Percentiles rank a stretch among this genome's conserved stretches.
These are phyloP conservation scores for Sanghuangporus baumii DNA, from an alignment of 1,284 basidiomycete species.

Conservation along the genomic window DNA sequence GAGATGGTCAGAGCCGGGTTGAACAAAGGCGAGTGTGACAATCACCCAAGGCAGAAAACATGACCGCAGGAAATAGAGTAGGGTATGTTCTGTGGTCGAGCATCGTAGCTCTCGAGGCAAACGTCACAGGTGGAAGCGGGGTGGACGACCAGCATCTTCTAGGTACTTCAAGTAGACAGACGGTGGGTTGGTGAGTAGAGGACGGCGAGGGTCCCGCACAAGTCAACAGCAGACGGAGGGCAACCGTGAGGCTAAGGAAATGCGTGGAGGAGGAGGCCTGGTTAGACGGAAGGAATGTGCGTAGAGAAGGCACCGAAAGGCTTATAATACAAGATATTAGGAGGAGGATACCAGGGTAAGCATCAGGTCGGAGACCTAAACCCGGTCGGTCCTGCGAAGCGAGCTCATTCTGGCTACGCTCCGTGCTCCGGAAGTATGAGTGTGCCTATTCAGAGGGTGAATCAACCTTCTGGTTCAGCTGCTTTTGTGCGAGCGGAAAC, in stretches of 20 bases:
- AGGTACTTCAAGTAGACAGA: neutral
- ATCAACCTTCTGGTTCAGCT: neutral
- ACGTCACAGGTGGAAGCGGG: slow-evolving; percentile 42
- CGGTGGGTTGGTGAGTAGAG: neutral
- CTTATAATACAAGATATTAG: neutral
- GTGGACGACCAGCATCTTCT: slow-evolving; percentile 39
- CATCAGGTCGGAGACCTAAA: slow-evolving; percentile 1
- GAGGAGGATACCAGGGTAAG: neutral
- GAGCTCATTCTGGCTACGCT: neutral
- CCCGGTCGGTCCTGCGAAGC: slow-evolving; percentile 1
- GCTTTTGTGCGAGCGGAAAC: neutral
- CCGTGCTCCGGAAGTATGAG: slow-evolving; percentile 12
- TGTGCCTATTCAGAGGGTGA: slow-evolving; percentile 3
- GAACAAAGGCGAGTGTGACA: neutral
- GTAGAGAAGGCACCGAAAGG: neutral
- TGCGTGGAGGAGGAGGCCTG: neutral
- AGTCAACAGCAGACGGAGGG: neutral
- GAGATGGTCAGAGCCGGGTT: neutral
- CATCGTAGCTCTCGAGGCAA: slow-evolving; percentile 39
- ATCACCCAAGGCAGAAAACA: slow-evolving; percentile 31
- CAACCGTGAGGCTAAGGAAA: neutral
- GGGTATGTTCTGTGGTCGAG: slow-evolving; percentile 21
- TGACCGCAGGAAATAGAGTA: slow-evolving; percentile 41
- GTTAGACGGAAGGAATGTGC: neutral
- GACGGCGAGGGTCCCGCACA: neutral